Conservation (phyloP, 768 basidiomycete genomes). For the Trametes cubensis region DNA sequence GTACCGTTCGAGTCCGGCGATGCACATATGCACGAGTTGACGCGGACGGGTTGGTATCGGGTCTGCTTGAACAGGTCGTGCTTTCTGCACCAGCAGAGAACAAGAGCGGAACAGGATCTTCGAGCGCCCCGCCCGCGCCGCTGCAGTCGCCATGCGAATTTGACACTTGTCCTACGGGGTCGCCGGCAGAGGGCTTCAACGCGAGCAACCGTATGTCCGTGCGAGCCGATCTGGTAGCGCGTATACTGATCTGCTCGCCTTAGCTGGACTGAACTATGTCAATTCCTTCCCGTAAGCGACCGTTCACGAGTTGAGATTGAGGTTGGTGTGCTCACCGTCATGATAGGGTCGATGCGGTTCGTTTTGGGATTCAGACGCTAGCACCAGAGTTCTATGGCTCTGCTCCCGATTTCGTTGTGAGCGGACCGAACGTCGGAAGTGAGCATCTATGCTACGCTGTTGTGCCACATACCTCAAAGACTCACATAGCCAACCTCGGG, state of each 20-base stretch:
- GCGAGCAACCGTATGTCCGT: conserved; percentile 40
- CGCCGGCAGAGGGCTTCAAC: conserved; percentile 47
- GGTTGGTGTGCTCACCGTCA: not conserved
- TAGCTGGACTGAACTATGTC: conserved; percentile 46
- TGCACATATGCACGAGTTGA: not conserved
- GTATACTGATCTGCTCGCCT: not conserved
- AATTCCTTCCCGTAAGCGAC: conserved; percentile 43
- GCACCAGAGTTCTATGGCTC: conserved; percentile 39
- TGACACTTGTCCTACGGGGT: conserved; percentile 44
- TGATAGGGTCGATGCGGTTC: conserved; percentile 40
- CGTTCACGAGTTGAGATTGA: not conserved
- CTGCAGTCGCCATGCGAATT: conserved; percentile 44
- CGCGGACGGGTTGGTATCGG: no score
- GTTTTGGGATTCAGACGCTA: conserved; percentile 43
- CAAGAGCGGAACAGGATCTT: conserved; percentile 49
- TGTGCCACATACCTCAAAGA: not conserved
- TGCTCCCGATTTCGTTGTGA: conserved; percentile 42
- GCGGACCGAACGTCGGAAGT: conserved; percentile 41
- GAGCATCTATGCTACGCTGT: not conserved
- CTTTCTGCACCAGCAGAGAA: conserved; percentile 51
- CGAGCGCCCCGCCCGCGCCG: conserved; percentile 37
- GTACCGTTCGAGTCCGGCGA: conserved; percentile 10
- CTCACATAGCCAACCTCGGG: conserved; percentile 21
- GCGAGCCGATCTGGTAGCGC: not conserved
- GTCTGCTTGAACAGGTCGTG: conserved; percentile 38